These are phyloP conservation scores for Mycena haematopus DNA, from an alignment of 768 basidiomycete genomes.

Conservation along the genomic window DNA sequence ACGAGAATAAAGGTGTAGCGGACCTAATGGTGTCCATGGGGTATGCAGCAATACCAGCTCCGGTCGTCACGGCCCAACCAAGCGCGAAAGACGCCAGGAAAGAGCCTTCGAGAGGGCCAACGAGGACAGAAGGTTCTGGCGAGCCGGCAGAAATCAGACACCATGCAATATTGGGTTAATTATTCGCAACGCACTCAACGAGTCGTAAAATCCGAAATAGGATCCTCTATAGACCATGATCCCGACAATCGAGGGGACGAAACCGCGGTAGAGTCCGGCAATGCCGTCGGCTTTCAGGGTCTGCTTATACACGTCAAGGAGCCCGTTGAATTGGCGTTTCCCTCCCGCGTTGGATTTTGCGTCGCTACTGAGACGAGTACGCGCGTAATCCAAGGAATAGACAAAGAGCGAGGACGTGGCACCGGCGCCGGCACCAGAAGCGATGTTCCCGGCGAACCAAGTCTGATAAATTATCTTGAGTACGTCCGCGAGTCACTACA, in stretches of 20 bases:
- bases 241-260: constrained; percentile 85
- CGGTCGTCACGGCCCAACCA: constrained; percentile 87
- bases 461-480: constrained; percentile 5
- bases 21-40: constrained; percentile 73
- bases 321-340: constrained; percentile 84
- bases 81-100: constrained; percentile 84
- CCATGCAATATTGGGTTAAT: constrained; percentile 4
- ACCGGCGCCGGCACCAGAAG: constrained; percentile 86
- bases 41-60: constrained; percentile 80
- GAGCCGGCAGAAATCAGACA: constrained; percentile 31
- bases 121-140: constrained; percentile 82
- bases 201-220: constrained; percentile 82
- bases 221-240: constrained; percentile 90
- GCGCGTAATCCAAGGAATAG: constrained; percentile 89
- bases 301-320: constrained; percentile 85
- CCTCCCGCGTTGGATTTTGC: constrained; percentile 79
- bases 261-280: constrained; percentile 88
- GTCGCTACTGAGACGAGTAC: constrained; percentile 86
- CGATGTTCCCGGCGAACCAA: constrained; percentile 87
- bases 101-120: constrained; percentile 78
- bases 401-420: constrained; percentile 87
- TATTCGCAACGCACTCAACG: constrained; percentile 56
- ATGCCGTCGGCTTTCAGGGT: constrained; percentile 83
- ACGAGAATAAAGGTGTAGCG: constrained; percentile 19
- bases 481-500: not conserved